Base-by-base conservation (phyloP, 2,329 filamentous ascomycete genomes). In the Venturia carpophila region DNA sequence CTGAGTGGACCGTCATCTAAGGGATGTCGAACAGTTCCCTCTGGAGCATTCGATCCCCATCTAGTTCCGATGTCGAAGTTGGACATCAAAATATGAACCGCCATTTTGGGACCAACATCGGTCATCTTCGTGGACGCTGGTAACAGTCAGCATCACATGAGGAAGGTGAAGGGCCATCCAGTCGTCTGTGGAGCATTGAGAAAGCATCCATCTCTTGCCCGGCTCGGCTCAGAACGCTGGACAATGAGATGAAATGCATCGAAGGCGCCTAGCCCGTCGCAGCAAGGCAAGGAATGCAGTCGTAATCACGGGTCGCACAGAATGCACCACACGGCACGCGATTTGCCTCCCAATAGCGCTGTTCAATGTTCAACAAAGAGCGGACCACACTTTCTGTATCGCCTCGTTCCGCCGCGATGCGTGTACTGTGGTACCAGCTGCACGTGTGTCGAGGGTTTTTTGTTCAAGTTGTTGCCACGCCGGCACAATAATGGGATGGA, bases 341-440 rank as follows among this genome's bases (percentile, higher is more conserved):
- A 55, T 24, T 56, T n/a, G 52, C 52, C 52, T 56, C 52, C 52
- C 52, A 56, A 56, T 56, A 56, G 52, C 24, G 37, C 11, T 4
- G 4, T 13, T 56, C 49, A 19, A 37, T 4, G 4, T 13, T 56
- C 49, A 19, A 37, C 52, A 10, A 56, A 34, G 3, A 37, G 52
- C 37, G 27, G 52, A 17, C 17, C 27, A 11, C 3, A 3, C 52
- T 37, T 17, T 56, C n/a, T n/a, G n/a, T 37, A 5, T 37, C 47
- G 21, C 17, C 45, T 9, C n/a, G 13, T n/a, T 45, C 7, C 47
- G 47, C 37, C 52, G 19, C 4, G 52, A 56, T 37, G 3, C 49
- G 24, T 56, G 27, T 13, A 34, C n/a, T 34, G n/a, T n/a, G n/a
- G n/a, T n/a, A n/a, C n/a, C n/a, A n/a, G n/a, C n/a, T n/a, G n/a